Evolutionary conservation across 306 rosid species (phyloP), one percentile per base, ranked within the genome.

Genomic region (Cicer bijugum): DNA sequence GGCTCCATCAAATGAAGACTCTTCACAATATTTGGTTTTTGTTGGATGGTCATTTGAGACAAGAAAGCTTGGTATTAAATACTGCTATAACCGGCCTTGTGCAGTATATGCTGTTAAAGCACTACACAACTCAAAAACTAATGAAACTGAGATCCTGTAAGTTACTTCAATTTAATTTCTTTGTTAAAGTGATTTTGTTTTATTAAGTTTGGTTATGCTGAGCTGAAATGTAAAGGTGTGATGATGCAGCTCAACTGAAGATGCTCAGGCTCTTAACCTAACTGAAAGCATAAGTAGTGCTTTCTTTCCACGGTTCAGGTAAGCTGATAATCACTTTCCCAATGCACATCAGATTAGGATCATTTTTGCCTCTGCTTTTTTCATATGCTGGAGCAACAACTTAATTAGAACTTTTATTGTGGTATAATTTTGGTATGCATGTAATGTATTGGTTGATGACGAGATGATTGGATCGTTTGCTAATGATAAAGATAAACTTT

Each of bases 271-370:
- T 8, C 61, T 87, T 64, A 88, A 83, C 51, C 84, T 94, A 19
- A 91, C 91, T 43, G 84, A 80, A 78, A 84, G 82, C 89, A 87
- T 88, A 77, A 89, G 80, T n/a, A 91, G 98, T 61, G 96, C 97
- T 46, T 91, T 80, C 84, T 82, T 79, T 79, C 98, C 98, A 52
- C 89, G 90, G 71, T 91, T 91, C 97, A 88, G 98, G 98, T 94
- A 86, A 39, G 75, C 37, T 63, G 40, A 23, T 68, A 60, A 56
- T 52, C 40, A 40, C 51, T 45, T 66, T 76, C 47, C 67, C 46
- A 23, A 39, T 74, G 38, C 61, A 4, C 71, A 10, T 19, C 20
- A 35, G 50, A 60, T 17, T 38, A 50, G 66, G 10, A 40, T 45
- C 9, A 35, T 33, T 42, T 56, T 35, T 45, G 15, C 12, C 9